Conservation (phyloP, 805 yeast genomes). For the Candida pseudoglaebosa region DNA sequence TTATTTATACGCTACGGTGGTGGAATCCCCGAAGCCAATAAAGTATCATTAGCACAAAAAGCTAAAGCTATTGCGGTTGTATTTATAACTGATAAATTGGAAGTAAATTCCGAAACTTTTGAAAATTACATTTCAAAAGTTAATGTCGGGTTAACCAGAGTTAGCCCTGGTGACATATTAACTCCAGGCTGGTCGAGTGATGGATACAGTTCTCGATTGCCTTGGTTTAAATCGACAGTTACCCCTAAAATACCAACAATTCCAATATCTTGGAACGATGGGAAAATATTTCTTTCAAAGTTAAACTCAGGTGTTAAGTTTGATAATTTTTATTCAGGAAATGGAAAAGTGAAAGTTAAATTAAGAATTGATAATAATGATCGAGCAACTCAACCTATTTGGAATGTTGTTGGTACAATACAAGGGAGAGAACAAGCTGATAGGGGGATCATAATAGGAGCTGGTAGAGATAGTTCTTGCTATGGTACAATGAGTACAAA, state of each 20-base stretch:
- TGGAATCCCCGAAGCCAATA: conserved; percentile 31
- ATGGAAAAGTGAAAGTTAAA: conserved; percentile 15
- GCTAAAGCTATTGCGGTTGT: conserved; percentile 62
- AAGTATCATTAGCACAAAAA: conserved; percentile 47
- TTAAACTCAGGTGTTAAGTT: conserved; percentile 25
- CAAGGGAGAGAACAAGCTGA: conserved; percentile 77
- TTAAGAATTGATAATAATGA: conserved; percentile 35
- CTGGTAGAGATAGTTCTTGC: conserved; percentile 74
- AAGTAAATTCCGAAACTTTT: conserved; percentile 13
- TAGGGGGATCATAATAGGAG: conserved; percentile 72
- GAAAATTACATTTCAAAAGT: conserved; percentile 49
- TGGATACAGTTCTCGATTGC: conserved; percentile 34
- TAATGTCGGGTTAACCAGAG: conserved; percentile 56
- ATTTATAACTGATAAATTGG: conserved; percentile 45
- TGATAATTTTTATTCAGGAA: conserved; percentile 22
- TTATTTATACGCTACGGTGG: conserved; percentile 61
- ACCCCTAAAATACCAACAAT: conserved; percentile 72
- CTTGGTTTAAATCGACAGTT: conserved; percentile 44
- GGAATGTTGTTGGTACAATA: conserved; percentile 78
- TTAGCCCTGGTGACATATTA: conserved; percentile 72
- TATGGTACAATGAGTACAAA: conserved; percentile 70
- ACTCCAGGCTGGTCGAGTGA: conserved; percentile 71
- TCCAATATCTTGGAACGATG: conserved; percentile 76
- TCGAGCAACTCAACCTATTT: conserved; percentile 57
- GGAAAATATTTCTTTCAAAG: conserved; percentile 33